phyloP scores from a whole-genome alignment of 2,329 filamentous ascomycete species.

The Colletotrichum neosansevieriae region DNA sequence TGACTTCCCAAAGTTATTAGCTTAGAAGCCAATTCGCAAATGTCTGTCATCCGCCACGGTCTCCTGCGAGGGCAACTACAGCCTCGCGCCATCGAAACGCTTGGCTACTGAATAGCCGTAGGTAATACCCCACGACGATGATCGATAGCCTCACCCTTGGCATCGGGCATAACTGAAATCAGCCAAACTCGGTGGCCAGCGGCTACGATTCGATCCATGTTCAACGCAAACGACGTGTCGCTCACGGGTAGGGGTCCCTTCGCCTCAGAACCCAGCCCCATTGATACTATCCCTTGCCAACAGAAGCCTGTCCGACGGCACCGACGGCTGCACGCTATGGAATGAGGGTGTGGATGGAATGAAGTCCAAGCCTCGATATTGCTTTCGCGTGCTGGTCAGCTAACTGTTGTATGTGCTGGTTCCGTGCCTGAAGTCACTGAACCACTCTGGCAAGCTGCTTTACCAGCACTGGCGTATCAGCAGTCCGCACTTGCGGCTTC shows the following conservation, averaged over 20 bases:
- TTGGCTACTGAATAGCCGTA: constrained; percentile 14
- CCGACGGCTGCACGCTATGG: constrained; percentile 3
- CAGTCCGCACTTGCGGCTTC: no score
- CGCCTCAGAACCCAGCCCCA: neutral
- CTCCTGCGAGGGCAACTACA: no score
- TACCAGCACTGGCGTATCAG: neutral
- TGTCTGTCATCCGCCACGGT: no score
- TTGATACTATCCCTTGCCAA: constrained; percentile 24
- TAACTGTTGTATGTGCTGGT: neutral
- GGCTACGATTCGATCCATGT: constrained; percentile 21
- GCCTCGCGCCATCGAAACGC: constrained; percentile 25
- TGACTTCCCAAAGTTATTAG: no score
- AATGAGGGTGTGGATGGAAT: constrained; percentile 23
- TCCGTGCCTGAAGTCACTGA: neutral
- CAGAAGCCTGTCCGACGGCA: constrained; percentile 19
- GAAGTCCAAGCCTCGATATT: constrained; percentile 6
- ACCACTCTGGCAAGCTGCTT: neutral
- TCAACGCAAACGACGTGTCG: constrained; percentile 27
- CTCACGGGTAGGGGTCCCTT: constrained; percentile 3
- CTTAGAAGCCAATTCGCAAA: no score
- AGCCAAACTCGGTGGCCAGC: constrained; percentile 1
- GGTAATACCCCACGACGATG: neutral
- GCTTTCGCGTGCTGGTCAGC: constrained; percentile 21
- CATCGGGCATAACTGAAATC: neutral
- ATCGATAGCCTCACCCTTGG: neutral